Conservation (phyloP, 2,329 filamentous ascomycete species). For the Alternaria postmessia region DNA sequence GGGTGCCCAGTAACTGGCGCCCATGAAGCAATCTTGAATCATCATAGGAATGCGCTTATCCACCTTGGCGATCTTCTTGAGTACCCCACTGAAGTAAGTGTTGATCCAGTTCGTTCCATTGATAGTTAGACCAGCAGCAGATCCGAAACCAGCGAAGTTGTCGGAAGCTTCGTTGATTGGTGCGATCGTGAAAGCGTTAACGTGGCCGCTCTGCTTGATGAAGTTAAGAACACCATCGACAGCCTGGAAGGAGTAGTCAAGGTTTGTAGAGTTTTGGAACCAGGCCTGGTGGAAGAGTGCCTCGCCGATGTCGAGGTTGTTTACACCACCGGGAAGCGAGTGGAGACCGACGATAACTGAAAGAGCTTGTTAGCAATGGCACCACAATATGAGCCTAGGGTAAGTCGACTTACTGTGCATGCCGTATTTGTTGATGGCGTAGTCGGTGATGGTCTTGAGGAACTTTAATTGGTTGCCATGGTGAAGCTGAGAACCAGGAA, state of each 20-base stretch:
- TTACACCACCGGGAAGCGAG: constrained; percentile 45
- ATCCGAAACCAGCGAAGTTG: constrained; percentile 46
- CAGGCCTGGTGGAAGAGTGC: constrained; percentile 39
- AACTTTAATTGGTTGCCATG: constrained; percentile 42
- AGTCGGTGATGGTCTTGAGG: constrained; percentile 43
- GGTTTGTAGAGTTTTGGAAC: constrained; percentile 48
- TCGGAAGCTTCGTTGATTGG: constrained; percentile 52
- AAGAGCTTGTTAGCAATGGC: not conserved
- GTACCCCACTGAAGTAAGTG: constrained; percentile 40
- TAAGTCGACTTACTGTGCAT: constrained; percentile 37
- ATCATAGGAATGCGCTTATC: constrained; percentile 23
- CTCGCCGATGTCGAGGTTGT: constrained; percentile 29
- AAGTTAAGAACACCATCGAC: constrained; percentile 45
- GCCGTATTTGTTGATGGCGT: constrained; percentile 47
- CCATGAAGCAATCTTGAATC: constrained; percentile 29
- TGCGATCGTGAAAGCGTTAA: constrained; percentile 45
- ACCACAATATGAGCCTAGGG: not conserved
- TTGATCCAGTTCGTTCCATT: constrained; percentile 43
- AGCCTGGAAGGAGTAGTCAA: constrained; percentile 45
- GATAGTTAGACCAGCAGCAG: constrained; percentile 39
- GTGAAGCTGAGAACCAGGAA: constrained; percentile 47
- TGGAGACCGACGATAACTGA: constrained; percentile 45
- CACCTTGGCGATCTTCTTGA: constrained; percentile 22
- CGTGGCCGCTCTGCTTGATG: constrained; percentile 34
- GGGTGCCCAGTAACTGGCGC: constrained; percentile 28